phyloP scores from a whole-genome alignment of 345 rosid genomes.

The Boechera divaricarpa region DNA sequence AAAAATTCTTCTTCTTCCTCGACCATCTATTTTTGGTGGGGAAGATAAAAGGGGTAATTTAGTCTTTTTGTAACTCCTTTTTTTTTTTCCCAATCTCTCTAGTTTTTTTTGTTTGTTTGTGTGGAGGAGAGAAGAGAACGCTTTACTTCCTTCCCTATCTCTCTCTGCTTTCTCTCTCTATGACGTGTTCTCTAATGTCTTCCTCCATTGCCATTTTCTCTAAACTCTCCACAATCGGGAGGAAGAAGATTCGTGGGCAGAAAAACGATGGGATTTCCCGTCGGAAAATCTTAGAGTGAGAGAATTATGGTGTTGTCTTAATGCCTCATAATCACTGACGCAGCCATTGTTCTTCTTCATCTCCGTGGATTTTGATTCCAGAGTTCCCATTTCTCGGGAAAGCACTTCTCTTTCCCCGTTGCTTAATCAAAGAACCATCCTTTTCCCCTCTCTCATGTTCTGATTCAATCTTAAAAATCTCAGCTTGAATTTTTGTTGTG shows the following conservation, averaged over 20 bases:
- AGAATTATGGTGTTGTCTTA: not conserved
- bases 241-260: slow-evolving; percentile 3
- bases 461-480: not conserved
- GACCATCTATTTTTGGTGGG: not conserved
- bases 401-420: slow-evolving; percentile 20
- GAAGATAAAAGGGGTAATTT: not conserved
- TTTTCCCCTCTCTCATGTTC: not conserved
- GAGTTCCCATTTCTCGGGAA: slow-evolving; percentile 25
- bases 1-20: not conserved
- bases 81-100: not conserved
- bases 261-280: not conserved
- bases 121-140: slow-evolving; percentile 27
- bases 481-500: not conserved
- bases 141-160: not conserved
- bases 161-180: slow-evolving; percentile 10
- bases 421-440: slow-evolving; percentile 6
- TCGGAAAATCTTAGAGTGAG: slow-evolving; percentile 26
- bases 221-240: slow-evolving; percentile 16
- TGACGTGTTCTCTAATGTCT: slow-evolving; percentile 11
- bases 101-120: not conserved
- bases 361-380: slow-evolving; percentile 28
- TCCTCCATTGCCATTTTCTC: slow-evolving; percentile 15
- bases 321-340: not conserved
- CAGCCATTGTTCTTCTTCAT: not conserved
- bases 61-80: not conserved